A percentile compares a stretch with the other conserved stretches of the same genome.
phyloP scores from a whole-genome alignment of 345 rosid genomes.

The Luvunga scandens region DNA sequence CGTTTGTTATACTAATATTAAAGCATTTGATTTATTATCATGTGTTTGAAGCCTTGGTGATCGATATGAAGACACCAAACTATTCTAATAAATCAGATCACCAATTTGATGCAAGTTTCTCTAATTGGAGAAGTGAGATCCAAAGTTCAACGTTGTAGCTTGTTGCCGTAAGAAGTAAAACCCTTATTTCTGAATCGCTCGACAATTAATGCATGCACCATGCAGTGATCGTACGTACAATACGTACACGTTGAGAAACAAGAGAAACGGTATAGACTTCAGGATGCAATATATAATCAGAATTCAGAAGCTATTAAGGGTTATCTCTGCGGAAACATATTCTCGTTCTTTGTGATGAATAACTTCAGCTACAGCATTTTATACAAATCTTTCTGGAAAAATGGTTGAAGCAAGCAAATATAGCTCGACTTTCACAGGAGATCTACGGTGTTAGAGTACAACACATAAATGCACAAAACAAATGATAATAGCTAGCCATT shows the following conservation, averaged over 20 bases:
- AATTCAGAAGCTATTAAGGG: too few species aligned
- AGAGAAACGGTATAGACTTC: too few species aligned
- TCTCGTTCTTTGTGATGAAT: background rate
- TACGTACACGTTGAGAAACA: background rate
- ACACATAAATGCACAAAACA: background rate
- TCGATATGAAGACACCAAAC: too few species aligned
- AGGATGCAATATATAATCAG: too few species aligned
- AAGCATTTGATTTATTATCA: too few species aligned
- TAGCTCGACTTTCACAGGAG: too few species aligned
- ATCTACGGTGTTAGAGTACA: background rate
- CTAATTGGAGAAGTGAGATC: background rate
- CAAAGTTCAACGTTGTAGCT: background rate
- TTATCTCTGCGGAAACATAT: background rate
- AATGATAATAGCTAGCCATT: background rate
- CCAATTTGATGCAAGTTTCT: too few species aligned
- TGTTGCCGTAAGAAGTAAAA: background rate
- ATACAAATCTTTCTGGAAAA: too few species aligned
- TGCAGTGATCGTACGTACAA: background rate
- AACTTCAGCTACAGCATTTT: background rate
- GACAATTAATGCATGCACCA: background rate
- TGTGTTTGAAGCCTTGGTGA: too few species aligned
- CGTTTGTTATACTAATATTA: too few species aligned
- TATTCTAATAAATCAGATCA: too few species aligned
- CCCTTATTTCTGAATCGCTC: background rate
- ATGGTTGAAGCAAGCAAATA: too few species aligned